Base-by-base conservation (phyloP, 371 early-diverging fungal genomes). In the Lichtheimia hyalospora region DNA sequence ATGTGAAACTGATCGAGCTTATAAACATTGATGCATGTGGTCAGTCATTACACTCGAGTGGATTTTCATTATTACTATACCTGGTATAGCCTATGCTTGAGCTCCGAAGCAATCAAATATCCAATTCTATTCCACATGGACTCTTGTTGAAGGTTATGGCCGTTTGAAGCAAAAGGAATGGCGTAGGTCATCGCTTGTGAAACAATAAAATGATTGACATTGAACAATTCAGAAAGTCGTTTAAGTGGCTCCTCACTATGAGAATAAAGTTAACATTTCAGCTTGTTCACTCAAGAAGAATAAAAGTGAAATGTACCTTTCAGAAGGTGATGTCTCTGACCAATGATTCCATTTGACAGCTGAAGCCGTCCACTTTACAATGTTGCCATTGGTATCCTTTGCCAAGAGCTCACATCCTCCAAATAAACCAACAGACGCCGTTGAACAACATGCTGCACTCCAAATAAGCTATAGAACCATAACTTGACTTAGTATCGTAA, bases 151-250 rank as follows among this genome's bases (percentile, higher is more conserved):
- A 79, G 63, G 40, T 76, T 77, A 53, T 83, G 72, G n/a, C 79
- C 79, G 13, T 77, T 79, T 3, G 81, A 63, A 62, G 85, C 76
- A 51, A 88, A 88, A 0, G 89, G 89, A 42, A 86, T 83, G 48
- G 85, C 81, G 64, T 81, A 84, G 0, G 85, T 76, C 57, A 81
- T 86, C 5, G 89, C 89, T 64, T 89, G 88, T 0, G 89, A 88
- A 1, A 91, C 88, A 54, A 91, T 89, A 63, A 88, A 86, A 64
- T 89, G 88, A 50, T 90, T 91, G 16, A 89, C 90, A 52, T 90
- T 89, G 53, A 89, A 90, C 3, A 91, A 71, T 55, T 91, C 90
- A 2, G 88, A 79, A 6, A 91, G 69, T 44, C 89, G 75, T 23
- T 78, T 66, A 15, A 85, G 48, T 2, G 89, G 89, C 8, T 84